Conservation (phyloP, 2,329 filamentous ascomycete species). For the Byssochlamys sp. region DNA sequence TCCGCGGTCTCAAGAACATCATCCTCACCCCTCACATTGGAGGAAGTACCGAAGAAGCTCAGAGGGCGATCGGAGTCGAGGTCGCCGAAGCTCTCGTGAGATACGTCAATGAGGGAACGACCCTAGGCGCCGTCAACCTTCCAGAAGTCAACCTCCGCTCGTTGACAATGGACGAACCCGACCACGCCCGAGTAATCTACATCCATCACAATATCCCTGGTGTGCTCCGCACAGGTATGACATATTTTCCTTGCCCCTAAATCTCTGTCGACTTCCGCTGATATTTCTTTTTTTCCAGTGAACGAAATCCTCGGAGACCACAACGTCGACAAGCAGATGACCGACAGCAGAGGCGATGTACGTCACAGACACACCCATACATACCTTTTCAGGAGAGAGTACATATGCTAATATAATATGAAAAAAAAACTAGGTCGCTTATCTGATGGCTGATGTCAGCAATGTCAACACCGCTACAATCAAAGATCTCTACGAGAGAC, state of each 20-base stretch:
- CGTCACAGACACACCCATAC: constrained; percentile 13
- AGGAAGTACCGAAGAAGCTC: constrained; percentile 93
- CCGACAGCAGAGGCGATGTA: constrained; percentile 84
- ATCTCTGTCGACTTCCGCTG: constrained; percentile 4
- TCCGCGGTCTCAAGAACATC: constrained; percentile 77
- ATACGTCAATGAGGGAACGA: constrained; percentile 92
- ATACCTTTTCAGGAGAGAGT: not conserved
- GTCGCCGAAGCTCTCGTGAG: constrained; percentile 78
- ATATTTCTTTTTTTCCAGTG: constrained; percentile 42
- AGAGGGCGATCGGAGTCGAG: constrained; percentile 89
- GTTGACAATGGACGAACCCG: constrained; percentile 78
- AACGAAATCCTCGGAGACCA: constrained; percentile 91
- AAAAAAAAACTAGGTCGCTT: constrained; percentile 55
- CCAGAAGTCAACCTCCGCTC: constrained; percentile 87
- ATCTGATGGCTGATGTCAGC: constrained; percentile 96
- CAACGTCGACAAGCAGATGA: constrained; percentile 98
- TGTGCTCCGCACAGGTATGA: constrained; percentile 69
- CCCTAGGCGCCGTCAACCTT: constrained; percentile 85
- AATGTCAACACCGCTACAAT: constrained; percentile 71
- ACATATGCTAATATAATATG: constrained; percentile 4
- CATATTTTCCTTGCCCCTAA: not conserved
- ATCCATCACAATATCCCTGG: constrained; percentile 95
- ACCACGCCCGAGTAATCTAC: constrained; percentile 85
- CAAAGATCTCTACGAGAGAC: constrained; percentile 70
- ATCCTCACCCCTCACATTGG: constrained; percentile 96